A percentile compares a stretch with the other conserved stretches of the same genome.
These are phyloP conservation scores for Alternaria viburni DNA, from an alignment of 2,329 filamentous ascomycete species.

Conservation along the genomic window DNA sequence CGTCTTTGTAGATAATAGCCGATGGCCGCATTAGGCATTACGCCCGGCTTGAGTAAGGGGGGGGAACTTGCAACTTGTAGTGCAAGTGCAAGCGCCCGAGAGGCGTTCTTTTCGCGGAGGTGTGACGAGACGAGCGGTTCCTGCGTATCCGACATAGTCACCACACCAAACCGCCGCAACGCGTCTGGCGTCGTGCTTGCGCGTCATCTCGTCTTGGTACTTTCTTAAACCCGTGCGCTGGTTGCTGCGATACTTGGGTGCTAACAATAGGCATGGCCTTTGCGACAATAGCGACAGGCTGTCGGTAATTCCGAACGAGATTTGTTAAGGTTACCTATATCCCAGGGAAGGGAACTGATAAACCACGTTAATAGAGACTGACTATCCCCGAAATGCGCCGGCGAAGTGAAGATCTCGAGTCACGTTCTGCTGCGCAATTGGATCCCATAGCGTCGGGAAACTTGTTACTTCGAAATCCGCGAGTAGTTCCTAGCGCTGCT, in stretches of 20 bases:
- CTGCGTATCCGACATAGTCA: not conserved
- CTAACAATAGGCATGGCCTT: slow-evolving; percentile 1
- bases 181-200: not conserved
- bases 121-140: slow-evolving; percentile 4
- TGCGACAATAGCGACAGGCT: not conserved
- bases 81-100: not conserved
- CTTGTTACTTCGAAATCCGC: not conserved
- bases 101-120: not conserved
- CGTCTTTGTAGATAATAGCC: not conserved
- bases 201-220: not conserved
- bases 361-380: not conserved
- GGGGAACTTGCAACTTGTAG: not conserved
- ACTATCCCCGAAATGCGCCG: not conserved
- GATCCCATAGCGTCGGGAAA: not conserved
- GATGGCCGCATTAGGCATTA: slow-evolving; percentile 1
- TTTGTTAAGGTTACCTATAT: not conserved
- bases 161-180: not conserved
- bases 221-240: not conserved
- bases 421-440: slow-evolving; percentile 8
- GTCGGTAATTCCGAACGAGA: not conserved
- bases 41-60: slow-evolving; percentile 1
- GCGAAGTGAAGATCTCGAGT: not conserved
- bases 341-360: not conserved
- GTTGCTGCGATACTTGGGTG: not conserved
- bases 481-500: not conserved